Evolutionary conservation across 495 filamentous ascomycete species (phyloP).

Genomic region (Podospora tetraspora): DNA sequence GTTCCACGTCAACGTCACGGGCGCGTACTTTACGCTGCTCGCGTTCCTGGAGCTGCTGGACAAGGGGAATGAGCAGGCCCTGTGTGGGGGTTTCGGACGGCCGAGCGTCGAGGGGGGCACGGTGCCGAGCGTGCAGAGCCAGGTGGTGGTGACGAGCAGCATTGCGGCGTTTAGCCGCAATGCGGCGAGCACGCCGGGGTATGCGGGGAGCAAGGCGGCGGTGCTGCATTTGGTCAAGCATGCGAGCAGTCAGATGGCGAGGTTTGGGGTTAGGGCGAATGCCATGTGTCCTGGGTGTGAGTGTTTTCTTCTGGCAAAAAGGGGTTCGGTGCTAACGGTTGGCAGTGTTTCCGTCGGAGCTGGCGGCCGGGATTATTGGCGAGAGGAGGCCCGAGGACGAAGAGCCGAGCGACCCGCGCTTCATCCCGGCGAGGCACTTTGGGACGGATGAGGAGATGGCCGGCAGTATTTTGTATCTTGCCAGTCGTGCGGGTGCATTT

Average conservation of each 20-base stretch:
- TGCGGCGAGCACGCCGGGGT: constrained; percentile 44
- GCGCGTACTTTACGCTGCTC: constrained; percentile 55
- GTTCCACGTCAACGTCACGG: constrained; percentile 56
- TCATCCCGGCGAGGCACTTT: constrained; percentile 48
- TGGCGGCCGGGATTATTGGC: constrained; percentile 39
- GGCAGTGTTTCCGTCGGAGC: constrained; percentile 53
- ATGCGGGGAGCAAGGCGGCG: constrained; percentile 58
- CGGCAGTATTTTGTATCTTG: constrained; percentile 50
- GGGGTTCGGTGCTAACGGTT: constrained; percentile 26
- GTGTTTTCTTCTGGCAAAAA: constrained; percentile 30
- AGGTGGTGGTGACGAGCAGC: constrained; percentile 49
- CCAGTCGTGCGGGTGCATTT: constrained; percentile 53
- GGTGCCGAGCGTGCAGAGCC: constrained; percentile 42
- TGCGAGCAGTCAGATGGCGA: constrained; percentile 47
- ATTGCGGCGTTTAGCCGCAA: constrained; percentile 50
- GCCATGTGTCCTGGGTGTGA: constrained; percentile 58
- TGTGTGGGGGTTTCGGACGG: constrained; percentile 34
- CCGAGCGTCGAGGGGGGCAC: not conserved
- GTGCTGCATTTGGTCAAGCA: constrained; percentile 58
- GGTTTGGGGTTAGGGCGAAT: constrained; percentile 56
- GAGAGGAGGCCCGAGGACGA: constrained; percentile 40
- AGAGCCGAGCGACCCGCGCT: constrained; percentile 20
- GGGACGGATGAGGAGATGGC: constrained; percentile 56
- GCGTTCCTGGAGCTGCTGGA: constrained; percentile 63
- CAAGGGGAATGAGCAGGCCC: constrained; percentile 51